These are phyloP conservation scores for Cercospora brassicicola DNA, from an alignment of 2,329 filamentous ascomycete species.

Conservation along the genomic window DNA sequence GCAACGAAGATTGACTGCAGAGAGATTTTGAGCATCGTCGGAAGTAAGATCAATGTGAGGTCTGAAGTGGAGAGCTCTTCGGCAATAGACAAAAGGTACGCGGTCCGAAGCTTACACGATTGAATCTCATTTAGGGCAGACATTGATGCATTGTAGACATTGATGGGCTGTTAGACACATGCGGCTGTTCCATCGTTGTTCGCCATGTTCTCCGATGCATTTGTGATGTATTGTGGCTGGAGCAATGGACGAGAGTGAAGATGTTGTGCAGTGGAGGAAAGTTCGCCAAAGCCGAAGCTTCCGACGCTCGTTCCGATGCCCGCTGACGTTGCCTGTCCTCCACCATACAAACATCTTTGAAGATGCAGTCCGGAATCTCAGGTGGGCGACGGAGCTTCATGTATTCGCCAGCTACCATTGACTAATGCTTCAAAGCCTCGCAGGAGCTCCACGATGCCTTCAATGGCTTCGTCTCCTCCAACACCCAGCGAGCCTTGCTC, in stretches of 20 bases:
- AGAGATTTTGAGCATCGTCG: background rate
- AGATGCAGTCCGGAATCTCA: constrained; percentile 78
- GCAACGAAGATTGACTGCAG: background rate
- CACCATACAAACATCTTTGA: constrained; percentile 28
- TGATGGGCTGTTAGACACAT: background rate
- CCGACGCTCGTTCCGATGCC: constrained; percentile 8
- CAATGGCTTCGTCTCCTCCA: constrained; percentile 64
- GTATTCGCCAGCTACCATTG: background rate
- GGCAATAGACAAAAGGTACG: constrained; percentile 11
- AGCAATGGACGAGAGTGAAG: too few relatives aligned
- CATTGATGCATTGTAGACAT: background rate
- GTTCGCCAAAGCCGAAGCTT: constrained; percentile 2
- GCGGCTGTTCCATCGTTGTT: background rate
- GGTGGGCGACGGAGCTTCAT: constrained; percentile 49
- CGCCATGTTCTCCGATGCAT: background rate
- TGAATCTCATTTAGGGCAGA: background rate
- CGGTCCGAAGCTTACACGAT: constrained; percentile 15
- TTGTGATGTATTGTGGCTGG: background rate
- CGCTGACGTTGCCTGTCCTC: background rate
- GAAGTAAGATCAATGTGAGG: background rate
- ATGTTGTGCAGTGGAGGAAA: background rate
- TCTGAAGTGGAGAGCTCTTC: background rate
- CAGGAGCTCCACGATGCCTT: constrained; percentile 74
- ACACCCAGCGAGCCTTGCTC: constrained; percentile 67
- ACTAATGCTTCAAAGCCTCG: constrained; percentile 57